Evolutionary conservation across 2,329 filamentous ascomycete species (phyloP), one percentile per base, ranked within the genome.

Genomic region (Cryphonectria carpinicola): DNA sequence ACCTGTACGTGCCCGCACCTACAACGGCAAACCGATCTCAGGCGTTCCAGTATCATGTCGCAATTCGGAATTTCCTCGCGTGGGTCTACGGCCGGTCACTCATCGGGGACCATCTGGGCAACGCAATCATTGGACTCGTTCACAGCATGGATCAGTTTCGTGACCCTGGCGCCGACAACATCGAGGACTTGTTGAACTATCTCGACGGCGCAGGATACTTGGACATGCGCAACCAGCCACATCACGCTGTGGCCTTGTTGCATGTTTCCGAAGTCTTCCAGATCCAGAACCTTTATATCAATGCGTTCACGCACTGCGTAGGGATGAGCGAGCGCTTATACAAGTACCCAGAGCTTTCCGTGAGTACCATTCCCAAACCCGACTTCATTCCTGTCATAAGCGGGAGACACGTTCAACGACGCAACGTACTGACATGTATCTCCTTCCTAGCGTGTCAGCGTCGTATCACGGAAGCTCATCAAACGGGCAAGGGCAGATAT

Each of bases 261-360:
- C 87, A 87, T 66, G 85, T 94, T 60, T 89, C 92, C 1, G 93
- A 95, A 76, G 82, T 85, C 32, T 90, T 90, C 73, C 86, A 87
- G 66, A 79, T 92, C 37, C 84, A 83, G 67, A 85, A 89, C n/a
- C 80, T 93, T 17, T 95, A 93, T 83, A 85, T 90, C 14, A 87
- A 93, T 76, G 90, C 93, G 0, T 94, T 95, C 79, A 86, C 88
- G 19, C 93, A 96, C 76, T 94, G 92, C 76, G 90, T 92, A 49
- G 93, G 93, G 60, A 94, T 95, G 92, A 87, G 87, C 71, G 88
- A 92, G 28, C 82, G 83, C 37, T 73, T 95, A 6, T 82, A 84
- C 56, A 76, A 80, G 7, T 87, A 86, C 74, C 78, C 85, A 1
- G 92, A 92, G 73, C 92, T 89, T 72, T 82, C 86, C 78, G 90